Percentiles rank a stretch among this genome's conserved stretches.
Evolutionary conservation across 805 yeast genomes (phyloP).

Genomic region (Lipomyces lipofer): DNA sequence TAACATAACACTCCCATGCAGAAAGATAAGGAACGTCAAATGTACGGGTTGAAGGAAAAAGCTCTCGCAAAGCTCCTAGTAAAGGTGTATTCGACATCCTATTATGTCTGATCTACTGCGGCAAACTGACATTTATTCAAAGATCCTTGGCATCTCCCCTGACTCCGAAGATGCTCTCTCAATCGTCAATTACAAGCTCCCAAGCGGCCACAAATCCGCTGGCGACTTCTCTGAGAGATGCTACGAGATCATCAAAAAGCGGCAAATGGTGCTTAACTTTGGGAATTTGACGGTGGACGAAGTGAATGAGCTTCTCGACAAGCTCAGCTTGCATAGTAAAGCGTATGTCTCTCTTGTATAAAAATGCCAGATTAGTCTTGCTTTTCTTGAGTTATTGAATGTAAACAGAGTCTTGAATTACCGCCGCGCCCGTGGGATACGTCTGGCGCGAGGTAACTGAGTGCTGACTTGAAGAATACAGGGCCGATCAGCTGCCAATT

Average conservation of each 20-base stretch:
- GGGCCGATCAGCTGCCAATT: conserved; percentile 46
- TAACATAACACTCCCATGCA: background rate
- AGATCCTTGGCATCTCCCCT: conserved; percentile 58
- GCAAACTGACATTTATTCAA: conserved; percentile 37
- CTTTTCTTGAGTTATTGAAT: background rate
- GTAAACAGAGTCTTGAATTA: background rate
- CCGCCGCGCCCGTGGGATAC: too few species aligned
- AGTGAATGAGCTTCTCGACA: conserved; percentile 51
- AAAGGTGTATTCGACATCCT: conserved; percentile 23
- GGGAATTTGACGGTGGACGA: conserved; percentile 49
- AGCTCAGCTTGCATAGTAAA: conserved; percentile 42
- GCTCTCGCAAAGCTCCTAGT: conserved; percentile 54
- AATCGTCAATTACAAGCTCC: conserved; percentile 50
- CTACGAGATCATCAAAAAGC: conserved; percentile 50
- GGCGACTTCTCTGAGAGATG: conserved; percentile 52
- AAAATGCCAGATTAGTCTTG: background rate
- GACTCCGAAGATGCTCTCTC: conserved; percentile 60
- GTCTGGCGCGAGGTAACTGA: background rate
- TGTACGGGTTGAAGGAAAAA: conserved; percentile 64
- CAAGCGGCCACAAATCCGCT: conserved; percentile 42
- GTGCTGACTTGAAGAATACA: background rate
- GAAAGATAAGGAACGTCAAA: conserved; percentile 52
- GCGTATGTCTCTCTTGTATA: background rate
- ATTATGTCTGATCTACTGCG: too few species aligned
- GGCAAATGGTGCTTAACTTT: conserved; percentile 47